These are phyloP conservation scores for Recurvomyces mirabilis DNA, from an alignment of 495 filamentous ascomycete genomes.

Conservation along the genomic window DNA sequence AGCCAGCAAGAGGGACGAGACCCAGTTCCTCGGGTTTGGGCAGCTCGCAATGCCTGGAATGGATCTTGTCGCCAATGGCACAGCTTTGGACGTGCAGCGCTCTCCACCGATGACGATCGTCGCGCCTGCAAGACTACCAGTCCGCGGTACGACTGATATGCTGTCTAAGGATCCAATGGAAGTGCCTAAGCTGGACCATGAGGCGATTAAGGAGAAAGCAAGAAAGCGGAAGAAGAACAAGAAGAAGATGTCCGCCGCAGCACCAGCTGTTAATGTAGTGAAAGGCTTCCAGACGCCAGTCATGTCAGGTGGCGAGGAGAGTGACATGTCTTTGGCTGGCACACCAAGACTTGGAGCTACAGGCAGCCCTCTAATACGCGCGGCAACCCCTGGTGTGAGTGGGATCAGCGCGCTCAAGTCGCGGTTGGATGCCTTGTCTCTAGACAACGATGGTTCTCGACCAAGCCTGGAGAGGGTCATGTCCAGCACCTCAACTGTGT, in stretches of 20 bases:
- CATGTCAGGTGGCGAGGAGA: slow-evolving; percentile 77
- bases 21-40: neutral
- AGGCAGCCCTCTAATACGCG: slow-evolving; percentile 36
- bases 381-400: slow-evolving; percentile 40
- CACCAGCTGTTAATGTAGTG: slow-evolving; percentile 59
- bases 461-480: slow-evolving; percentile 32
- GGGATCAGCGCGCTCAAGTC: slow-evolving; percentile 71
- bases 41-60: slow-evolving; percentile 14
- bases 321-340: slow-evolving; percentile 49
- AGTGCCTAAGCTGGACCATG: slow-evolving; percentile 29
- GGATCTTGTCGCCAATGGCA: slow-evolving; percentile 7
- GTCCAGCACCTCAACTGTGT: slow-evolving; percentile 8
- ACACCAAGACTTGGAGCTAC: slow-evolving; percentile 36
- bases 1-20: neutral
- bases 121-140: slow-evolving; percentile 13
- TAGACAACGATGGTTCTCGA: slow-evolving; percentile 26
- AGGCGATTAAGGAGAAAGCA: slow-evolving; percentile 25
- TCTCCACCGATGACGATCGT: slow-evolving; percentile 22
- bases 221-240: slow-evolving; percentile 41
- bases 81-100: slow-evolving; percentile 8
- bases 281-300: slow-evolving; percentile 75
- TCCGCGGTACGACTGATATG: slow-evolving; percentile 5
- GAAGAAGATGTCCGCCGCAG: slow-evolving; percentile 33
- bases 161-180: slow-evolving; percentile 1
- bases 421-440: slow-evolving; percentile 58